These are phyloP conservation scores for Tothia fuscella DNA, from an alignment of 2,329 filamentous ascomycete genomes.

Conservation along the genomic window DNA sequence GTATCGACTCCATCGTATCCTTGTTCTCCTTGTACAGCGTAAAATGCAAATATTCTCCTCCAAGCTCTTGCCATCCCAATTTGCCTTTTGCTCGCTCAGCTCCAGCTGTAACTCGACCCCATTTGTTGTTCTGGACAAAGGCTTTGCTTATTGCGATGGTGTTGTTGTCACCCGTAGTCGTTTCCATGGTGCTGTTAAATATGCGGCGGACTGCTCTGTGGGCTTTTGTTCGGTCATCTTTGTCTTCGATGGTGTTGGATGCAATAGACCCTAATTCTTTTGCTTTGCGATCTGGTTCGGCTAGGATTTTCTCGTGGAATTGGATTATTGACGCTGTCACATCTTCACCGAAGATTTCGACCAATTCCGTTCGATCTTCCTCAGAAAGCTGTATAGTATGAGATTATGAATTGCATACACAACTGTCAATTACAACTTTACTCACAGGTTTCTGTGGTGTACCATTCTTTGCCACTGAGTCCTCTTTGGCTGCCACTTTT, in stretches of 20 bases:
- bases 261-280: constrained; percentile 42
- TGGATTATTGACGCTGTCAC: constrained; percentile 39
- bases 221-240: constrained; percentile 48
- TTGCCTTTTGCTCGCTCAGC: constrained; percentile 25
- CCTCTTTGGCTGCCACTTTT: neutral
- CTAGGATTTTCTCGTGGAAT: constrained; percentile 43
- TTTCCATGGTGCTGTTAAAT: constrained; percentile 67
- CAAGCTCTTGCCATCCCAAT: constrained; percentile 51
- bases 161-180: constrained; percentile 60
- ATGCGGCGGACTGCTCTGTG: constrained; percentile 62
- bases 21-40: constrained; percentile 95
- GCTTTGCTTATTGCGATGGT: constrained; percentile 40
- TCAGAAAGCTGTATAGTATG: constrained; percentile 20
- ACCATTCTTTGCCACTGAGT: neutral
- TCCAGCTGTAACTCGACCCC: constrained; percentile 11
- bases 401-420: neutral
- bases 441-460: neutral
- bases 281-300: constrained; percentile 43
- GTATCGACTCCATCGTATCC: constrained; percentile 85
- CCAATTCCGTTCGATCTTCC: constrained; percentile 26
- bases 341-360: constrained; percentile 40
- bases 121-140: constrained; percentile 12
- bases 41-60: constrained; percentile 79
- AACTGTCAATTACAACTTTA: neutral
- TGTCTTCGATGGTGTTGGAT: constrained; percentile 45